Evolutionary conservation across 306 rosid genomes (phyloP).

Genomic region (Sphenostylis stenocarpa): DNA sequence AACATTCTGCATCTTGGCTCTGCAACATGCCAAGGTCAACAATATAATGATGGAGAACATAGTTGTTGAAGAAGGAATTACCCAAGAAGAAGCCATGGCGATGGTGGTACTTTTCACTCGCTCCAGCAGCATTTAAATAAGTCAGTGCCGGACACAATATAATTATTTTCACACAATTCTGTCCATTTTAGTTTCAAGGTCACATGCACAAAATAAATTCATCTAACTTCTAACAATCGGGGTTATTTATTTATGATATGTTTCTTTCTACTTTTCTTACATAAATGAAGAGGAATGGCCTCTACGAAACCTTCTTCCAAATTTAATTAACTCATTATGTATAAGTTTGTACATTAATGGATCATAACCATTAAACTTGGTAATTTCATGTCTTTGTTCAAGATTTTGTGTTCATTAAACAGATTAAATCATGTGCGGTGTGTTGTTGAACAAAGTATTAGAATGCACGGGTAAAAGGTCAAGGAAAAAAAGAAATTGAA

Average conservation of each 20-base stretch:
- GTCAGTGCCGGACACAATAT: too few relatives aligned
- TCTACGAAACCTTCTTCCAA: too few relatives aligned
- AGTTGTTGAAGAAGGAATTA: not conserved
- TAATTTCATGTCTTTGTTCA: too few relatives aligned
- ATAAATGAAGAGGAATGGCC: too few relatives aligned
- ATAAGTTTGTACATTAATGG: too few relatives aligned
- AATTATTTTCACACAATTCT: not conserved
- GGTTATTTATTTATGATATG: not conserved
- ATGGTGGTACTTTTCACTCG: not conserved
- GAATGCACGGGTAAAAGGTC: too few relatives aligned
- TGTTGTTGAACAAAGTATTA: too few relatives aligned
- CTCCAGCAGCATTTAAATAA: not conserved
- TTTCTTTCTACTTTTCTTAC: not conserved
- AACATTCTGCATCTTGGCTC: conserved; percentile 6
- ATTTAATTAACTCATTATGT: too few relatives aligned
- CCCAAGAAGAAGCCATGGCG: not conserved
- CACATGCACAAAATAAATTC: conserved; percentile 21
- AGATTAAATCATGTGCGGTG: too few relatives aligned
- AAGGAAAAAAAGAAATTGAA: too few relatives aligned
- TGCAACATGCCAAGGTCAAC: not conserved
- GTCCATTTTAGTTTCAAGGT: not conserved
- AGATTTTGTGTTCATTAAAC: not conserved
- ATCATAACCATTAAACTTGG: too few relatives aligned
- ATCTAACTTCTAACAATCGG: conserved; percentile 31
- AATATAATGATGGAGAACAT: not conserved